These are phyloP conservation scores for Cylindrodendrum hubeiense DNA, from an alignment of 2,329 filamentous ascomycete genomes.

Conservation along the genomic window DNA sequence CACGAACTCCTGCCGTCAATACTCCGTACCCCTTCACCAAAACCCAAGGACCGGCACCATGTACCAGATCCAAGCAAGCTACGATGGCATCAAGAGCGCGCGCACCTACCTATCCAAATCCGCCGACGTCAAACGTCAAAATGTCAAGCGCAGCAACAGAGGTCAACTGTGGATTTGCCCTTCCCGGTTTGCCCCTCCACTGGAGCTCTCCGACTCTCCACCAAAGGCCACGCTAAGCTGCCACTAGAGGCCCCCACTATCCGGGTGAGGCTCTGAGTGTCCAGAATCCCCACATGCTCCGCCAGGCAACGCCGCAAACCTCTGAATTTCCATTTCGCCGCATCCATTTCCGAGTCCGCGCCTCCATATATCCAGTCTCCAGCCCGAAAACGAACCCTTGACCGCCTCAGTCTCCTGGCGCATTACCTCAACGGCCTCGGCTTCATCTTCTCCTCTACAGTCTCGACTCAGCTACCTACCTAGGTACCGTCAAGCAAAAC, in stretches of 20 bases:
- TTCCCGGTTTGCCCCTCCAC: background rate
- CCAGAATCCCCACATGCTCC: constrained; percentile 9
- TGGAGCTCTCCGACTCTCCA: background rate
- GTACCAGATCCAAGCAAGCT: too few relatives aligned
- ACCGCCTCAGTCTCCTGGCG: background rate
- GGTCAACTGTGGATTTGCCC: constrained; percentile 3
- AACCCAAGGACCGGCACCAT: too few relatives aligned
- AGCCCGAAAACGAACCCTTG: background rate
- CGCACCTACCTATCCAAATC: background rate
- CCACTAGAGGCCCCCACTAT: constrained; percentile 14
- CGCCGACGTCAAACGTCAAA: background rate
- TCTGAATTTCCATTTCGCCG: constrained; percentile 1
- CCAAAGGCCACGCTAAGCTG: background rate
- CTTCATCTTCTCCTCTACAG: background rate
- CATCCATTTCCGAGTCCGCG: constrained; percentile 1
- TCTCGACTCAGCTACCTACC: background rate
- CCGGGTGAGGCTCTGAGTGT: constrained; percentile 19
- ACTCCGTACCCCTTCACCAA: too few relatives aligned
- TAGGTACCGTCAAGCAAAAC: background rate
- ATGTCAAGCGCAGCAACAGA: background rate
- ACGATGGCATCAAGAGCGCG: background rate
- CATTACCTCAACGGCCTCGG: background rate
- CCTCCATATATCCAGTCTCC: background rate
- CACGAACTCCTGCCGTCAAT: too few relatives aligned
- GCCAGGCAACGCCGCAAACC: constrained; percentile 16